Evolutionary conservation across 2,329 filamentous ascomycete species (phyloP), one percentile per base, ranked within the genome.

Genomic region (Ophiostoma ulmi): DNA sequence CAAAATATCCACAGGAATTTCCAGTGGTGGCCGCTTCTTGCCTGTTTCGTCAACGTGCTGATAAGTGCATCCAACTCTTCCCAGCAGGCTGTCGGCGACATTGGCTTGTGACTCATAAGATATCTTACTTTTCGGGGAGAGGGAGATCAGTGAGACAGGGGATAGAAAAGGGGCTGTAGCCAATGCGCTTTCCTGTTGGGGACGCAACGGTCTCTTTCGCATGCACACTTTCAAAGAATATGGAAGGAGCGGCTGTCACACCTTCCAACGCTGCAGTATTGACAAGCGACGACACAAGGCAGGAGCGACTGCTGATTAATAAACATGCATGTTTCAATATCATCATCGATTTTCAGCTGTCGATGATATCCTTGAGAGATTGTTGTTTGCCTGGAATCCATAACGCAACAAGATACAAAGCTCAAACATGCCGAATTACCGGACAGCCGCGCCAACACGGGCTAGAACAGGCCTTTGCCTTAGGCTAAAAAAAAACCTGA

Each of bases 391-490:
- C 38, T 13, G 11, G 3, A 31, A 6, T 14, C 17, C 5, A 58
- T n/a, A 22, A 10, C 48, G 10, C 44, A 48, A 55, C 48, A 44
- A 44, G 17, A 17, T 55, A 22, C 48, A 11, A n/a, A 55, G 20
- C 48, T n/a, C 52, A 58, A 10, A 17, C 52, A 26, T 58, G n/a
- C 58, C 58, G 26, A 63, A 63, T 35, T 63, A 64, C 61, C 61
- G 61, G 61, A 64, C 52, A 64, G 61, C 61, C 61, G 61, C 7
- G 69, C 66, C n/a, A 65, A 65, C 11, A 35, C 35, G 55, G 52
- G 70, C 70, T 44, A 71, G 61, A 67, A 38, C 64, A n/a, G 22
- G 26, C 35, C 31, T 64, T 64, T 64, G 35, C 58, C 58, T 63
- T 35, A 22, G 61, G 61, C 61, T 64, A 64, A 64, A 2, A 58